phyloP scores from a whole-genome alignment of 768 basidiomycete species.

The Psilocybe cubensis region DNA sequence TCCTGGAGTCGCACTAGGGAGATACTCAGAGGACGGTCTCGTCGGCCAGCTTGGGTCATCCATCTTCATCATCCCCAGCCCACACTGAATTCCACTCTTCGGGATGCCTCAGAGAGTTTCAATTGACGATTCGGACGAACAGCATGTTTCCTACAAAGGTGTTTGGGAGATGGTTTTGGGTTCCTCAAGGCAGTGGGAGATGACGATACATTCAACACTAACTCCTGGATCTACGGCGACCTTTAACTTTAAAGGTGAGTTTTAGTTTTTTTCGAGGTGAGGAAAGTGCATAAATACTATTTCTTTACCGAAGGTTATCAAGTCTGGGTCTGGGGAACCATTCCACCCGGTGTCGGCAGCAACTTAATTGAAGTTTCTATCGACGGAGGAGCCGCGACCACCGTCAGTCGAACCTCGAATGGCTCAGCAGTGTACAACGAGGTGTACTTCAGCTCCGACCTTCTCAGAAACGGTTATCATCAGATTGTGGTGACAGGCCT shows the following conservation, averaged over 20 bases:
- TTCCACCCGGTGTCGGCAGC: conserved; percentile 20
- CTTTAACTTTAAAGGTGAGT: conserved; percentile 27
- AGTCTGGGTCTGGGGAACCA: conserved; percentile 22
- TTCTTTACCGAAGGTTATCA: conserved; percentile 18
- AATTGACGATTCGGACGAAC: conserved; percentile 20
- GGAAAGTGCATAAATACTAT: background rate
- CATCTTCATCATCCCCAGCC: background rate
- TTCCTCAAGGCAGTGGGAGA: conserved; percentile 25
- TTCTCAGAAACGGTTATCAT: conserved; percentile 17
- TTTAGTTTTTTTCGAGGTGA: background rate
- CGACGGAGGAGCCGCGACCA: conserved; percentile 16
- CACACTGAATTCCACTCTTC: background rate
- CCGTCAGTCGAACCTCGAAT: conserved; percentile 16
- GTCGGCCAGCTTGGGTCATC: background rate
- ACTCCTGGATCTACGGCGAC: conserved; percentile 22
- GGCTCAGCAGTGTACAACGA: conserved; percentile 21
- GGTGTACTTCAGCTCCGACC: conserved; percentile 11
- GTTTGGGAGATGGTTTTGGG: conserved; percentile 16
- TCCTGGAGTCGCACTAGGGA: background rate
- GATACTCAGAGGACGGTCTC: no score
- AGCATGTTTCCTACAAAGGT: conserved; percentile 19
- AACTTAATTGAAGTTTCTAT: conserved; percentile 17
- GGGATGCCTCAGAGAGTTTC: conserved; percentile 12
- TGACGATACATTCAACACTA: conserved; percentile 16
- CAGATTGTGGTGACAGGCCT: conserved; percentile 21